Evolutionary conservation across 805 yeast genomes (phyloP), one percentile per base, ranked within the genome.

Genomic region (Yarrowia bubula): DNA sequence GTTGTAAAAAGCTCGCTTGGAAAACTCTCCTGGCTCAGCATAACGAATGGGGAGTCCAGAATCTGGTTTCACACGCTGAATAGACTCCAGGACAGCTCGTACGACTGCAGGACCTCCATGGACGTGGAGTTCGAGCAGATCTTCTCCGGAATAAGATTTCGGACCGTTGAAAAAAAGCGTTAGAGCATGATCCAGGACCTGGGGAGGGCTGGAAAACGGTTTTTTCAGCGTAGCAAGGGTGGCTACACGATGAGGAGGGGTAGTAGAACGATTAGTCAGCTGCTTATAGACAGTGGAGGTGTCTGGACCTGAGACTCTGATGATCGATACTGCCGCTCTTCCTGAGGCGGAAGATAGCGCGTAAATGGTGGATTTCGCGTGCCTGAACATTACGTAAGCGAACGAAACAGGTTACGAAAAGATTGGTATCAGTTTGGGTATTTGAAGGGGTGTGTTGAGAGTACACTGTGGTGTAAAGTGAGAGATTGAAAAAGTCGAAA

Each of bases 41-140:
- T 88, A 86, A 64, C 98, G 74, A 13, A 93, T 84, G 5, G 79
- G 78, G 2, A 70, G 69, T 6, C 68, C 71, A 48, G 62, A 14
- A 44, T 88, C 69, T 0, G 70, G 64, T 43, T 79, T 78, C 5
- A 95, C 85, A n/a, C 42, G 61, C 51, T 58, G 64, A 11, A 58
- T 58, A 0, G 96, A 86, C 4, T 77, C 77, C 55, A 92, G 71
- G 0, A 92, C 89, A 0, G 91, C 82, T 55, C 80, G 79, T 1
- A 90, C 83, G 1, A 93, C 90, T 0, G 98, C 97, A 11, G 82
- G 85, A 4, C 98, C 98, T 3, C 99, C 99, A 75, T 95, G 99
- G 1, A 90, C 75, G 72, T 95, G 98, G n/a, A 95, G 74, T 71
- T 95, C 99, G 9, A 92, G 77, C 31, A 88, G 70, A 70, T 93